phyloP scores from a whole-genome alignment of 768 basidiomycete species.

The Tremella yokohamensis region DNA sequence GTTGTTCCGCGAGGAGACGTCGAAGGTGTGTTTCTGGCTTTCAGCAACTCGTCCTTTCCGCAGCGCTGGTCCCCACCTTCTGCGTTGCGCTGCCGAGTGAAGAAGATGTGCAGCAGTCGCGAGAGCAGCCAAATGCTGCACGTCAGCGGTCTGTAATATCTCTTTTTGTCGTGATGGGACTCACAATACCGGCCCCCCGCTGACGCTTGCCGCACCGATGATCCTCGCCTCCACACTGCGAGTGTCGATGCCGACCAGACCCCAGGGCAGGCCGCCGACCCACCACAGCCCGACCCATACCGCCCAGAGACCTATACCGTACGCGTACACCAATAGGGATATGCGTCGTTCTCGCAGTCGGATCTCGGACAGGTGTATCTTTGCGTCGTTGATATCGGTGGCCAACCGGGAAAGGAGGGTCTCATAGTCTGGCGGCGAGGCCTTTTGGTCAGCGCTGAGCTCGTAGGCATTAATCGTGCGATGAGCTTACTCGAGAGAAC shows the following conservation, averaged over 20 bases:
- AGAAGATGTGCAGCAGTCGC: constrained; percentile 37
- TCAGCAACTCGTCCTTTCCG: too few relatives aligned
- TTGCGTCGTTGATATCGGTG: constrained; percentile 44
- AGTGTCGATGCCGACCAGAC: constrained; percentile 33
- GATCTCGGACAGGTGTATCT: constrained; percentile 48
- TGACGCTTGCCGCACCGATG: constrained; percentile 30
- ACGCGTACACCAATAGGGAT: constrained; percentile 40
- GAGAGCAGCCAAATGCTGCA: constrained; percentile 34
- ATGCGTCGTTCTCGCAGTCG: constrained; percentile 42
- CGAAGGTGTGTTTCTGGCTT: constrained; percentile 72
- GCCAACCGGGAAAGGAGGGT: constrained; percentile 45
- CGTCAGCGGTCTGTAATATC: constrained; percentile 5
- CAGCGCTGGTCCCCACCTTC: constrained; percentile 35
- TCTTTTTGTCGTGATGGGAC: constrained; percentile 4
- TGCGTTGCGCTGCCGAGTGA: constrained; percentile 33
- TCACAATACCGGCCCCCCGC: constrained; percentile 44
- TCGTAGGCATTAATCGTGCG: neutral
- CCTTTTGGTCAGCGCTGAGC: constrained; percentile 17
- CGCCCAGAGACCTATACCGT: constrained; percentile 44
- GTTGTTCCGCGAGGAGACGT: constrained; percentile 68
- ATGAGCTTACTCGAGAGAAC: constrained; percentile 30
- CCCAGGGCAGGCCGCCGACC: constrained; percentile 42
- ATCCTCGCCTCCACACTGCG: constrained; percentile 27
- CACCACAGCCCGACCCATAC: constrained; percentile 49
- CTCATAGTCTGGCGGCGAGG: constrained; percentile 47